Evolutionary conservation across 495 filamentous ascomycete species (phyloP).

Genomic region (Penicillium antarcticum): DNA sequence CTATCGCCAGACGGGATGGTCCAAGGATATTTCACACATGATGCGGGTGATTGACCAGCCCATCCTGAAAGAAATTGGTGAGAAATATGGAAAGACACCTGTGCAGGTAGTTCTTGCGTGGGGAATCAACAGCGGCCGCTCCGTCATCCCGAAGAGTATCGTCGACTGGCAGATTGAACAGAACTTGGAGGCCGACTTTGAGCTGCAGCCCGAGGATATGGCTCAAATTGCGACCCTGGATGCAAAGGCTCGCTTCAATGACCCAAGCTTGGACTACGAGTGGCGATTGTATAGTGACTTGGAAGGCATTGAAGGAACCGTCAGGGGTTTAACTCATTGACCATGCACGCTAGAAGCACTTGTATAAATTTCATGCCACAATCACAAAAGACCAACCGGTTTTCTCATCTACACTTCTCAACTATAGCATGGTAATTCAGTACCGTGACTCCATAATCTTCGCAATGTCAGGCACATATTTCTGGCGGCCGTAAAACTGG

Average conservation of each 20-base stretch:
- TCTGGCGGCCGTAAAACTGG: too few relatives aligned
- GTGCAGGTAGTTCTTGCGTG: slow-evolving; percentile 58
- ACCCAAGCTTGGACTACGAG: slow-evolving; percentile 50
- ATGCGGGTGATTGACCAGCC: slow-evolving; percentile 52
- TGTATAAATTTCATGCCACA: too few relatives aligned
- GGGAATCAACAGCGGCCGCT: slow-evolving; percentile 58
- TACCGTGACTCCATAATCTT: too few relatives aligned
- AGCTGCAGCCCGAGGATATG: slow-evolving; percentile 45
- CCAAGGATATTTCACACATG: slow-evolving; percentile 14
- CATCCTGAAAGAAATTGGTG: slow-evolving; percentile 50
- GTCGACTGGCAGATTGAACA: slow-evolving; percentile 46
- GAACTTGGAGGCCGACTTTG: slow-evolving; percentile 58
- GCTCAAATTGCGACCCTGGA: slow-evolving; percentile 46
- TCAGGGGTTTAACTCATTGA: background rate
- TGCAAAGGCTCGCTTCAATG: slow-evolving; percentile 56
- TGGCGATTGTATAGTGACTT: slow-evolving; percentile 56
- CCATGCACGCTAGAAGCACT: too few relatives aligned
- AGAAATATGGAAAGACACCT: slow-evolving; percentile 58
- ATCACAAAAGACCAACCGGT: too few relatives aligned
- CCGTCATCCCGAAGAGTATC: slow-evolving; percentile 63
- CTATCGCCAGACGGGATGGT: slow-evolving; percentile 32
- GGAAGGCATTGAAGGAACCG: slow-evolving; percentile 41
- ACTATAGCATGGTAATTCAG: too few relatives aligned
- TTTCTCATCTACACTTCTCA: too few relatives aligned
- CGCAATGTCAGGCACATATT: too few relatives aligned